Evolutionary conservation across 768 basidiomycete genomes (phyloP).

Genomic region (Russula dissimulans): DNA sequence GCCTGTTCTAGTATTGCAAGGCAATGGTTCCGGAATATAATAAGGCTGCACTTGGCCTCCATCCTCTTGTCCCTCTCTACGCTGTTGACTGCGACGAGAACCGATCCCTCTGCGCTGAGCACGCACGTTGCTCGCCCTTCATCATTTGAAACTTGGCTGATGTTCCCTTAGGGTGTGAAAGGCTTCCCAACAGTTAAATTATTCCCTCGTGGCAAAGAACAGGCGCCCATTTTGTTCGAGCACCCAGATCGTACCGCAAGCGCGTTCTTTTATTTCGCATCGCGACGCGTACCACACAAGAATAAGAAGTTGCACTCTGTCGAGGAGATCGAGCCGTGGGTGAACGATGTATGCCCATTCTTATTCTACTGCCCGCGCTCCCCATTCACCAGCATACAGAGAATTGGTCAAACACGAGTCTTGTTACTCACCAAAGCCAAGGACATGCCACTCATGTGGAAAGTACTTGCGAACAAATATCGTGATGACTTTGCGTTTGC

Average conservation of each 20-base stretch:
- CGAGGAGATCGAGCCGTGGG: constrained; percentile 57
- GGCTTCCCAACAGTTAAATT: constrained; percentile 94
- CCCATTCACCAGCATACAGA: constrained; percentile 22
- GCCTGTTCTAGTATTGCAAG: constrained; percentile 62
- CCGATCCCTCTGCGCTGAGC: constrained; percentile 72
- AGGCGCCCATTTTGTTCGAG: constrained; percentile 57
- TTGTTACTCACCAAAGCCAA: constrained; percentile 69
- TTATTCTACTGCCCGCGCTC: not conserved
- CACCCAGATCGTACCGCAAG: constrained; percentile 60
- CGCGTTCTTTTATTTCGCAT: constrained; percentile 68
- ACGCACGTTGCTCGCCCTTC: constrained; percentile 33
- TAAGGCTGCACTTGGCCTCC: constrained; percentile 68
- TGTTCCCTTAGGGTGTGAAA: constrained; percentile 48
- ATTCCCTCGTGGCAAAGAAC: constrained; percentile 66
- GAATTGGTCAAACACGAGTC: constrained; percentile 41
- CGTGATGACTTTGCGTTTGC: constrained; percentile 52
- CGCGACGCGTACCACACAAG: constrained; percentile 62
- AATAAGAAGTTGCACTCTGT: constrained; percentile 50
- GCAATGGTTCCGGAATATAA: constrained; percentile 76
- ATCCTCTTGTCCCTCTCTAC: constrained; percentile 79
- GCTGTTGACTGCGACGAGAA: constrained; percentile 94
- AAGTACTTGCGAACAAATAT: constrained; percentile 68
- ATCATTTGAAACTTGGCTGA: not conserved
- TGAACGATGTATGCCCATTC: constrained; percentile 46
- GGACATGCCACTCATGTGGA: constrained; percentile 71